Conservation (phyloP, 192 early-diverging fungal genomes). For the Pilaira anomala region DNA sequence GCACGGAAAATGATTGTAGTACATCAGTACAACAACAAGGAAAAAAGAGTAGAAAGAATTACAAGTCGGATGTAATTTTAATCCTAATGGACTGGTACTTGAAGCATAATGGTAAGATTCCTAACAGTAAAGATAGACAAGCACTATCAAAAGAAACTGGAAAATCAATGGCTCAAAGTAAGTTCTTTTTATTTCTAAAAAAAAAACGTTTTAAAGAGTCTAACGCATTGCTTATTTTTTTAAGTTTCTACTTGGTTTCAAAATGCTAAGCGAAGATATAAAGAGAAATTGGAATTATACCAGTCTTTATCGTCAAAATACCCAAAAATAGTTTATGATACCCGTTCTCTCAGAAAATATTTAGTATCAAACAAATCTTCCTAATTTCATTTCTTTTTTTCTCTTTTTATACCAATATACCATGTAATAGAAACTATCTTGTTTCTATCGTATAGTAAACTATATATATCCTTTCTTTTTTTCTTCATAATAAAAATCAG, state of each 20-base stretch:
- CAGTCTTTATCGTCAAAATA: neutral
- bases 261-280: slow-evolving; percentile 6
- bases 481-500: too few species aligned
- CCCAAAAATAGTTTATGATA: neutral
- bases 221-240: too few species aligned
- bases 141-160: neutral
- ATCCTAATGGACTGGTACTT: slow-evolving; percentile 13
- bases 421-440: too few species aligned
- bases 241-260: slow-evolving; percentile 20
- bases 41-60: slow-evolving; percentile 6
- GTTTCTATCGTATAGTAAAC: too few species aligned
- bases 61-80: neutral
- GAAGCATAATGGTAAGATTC: neutral
- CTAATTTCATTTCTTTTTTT: too few species aligned
- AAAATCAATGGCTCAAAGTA: slow-evolving; percentile 3
- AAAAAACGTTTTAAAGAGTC: too few species aligned
- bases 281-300: neutral
- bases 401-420: too few species aligned
- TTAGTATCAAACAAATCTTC: neutral
- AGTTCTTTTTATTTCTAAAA: neutral
- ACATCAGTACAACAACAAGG: too few species aligned
- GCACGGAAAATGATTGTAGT: too few species aligned
- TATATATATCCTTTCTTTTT: too few species aligned
- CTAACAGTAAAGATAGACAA: neutral
- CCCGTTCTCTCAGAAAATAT: neutral